phyloP scores from a whole-genome alignment of 2,329 filamentous ascomycete genomes.

The Akanthomyces dipterigenus region DNA sequence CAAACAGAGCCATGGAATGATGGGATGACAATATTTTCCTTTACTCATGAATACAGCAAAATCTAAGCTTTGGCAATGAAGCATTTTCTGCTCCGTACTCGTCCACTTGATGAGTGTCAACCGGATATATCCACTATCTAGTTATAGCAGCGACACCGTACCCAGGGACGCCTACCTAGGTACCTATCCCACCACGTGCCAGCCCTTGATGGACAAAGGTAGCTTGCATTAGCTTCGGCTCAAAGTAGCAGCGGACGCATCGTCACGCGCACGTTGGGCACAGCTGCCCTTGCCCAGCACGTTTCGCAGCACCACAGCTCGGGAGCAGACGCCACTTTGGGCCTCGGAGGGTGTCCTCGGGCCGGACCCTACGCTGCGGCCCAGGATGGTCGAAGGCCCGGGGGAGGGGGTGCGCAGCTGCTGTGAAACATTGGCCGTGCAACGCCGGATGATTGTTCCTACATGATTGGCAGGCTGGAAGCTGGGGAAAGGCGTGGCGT shows the following conservation, averaged over 20 bases:
- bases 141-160: background rate
- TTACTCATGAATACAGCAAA: background rate
- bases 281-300: background rate
- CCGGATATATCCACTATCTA: too few relatives aligned
- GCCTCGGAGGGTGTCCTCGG: background rate
- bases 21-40: slow-evolving; percentile 2
- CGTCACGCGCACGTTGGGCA: background rate
- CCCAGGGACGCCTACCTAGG: background rate
- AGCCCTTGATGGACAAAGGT: too few relatives aligned
- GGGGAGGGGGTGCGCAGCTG: too few relatives aligned
- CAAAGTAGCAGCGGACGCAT: background rate
- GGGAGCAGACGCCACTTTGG: background rate
- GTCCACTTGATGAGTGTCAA: too few relatives aligned
- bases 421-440: too few relatives aligned
- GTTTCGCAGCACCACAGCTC: background rate
- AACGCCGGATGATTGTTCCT: too few relatives aligned
- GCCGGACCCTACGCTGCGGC: background rate
- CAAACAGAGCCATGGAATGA: background rate
- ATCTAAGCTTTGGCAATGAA: background rate
- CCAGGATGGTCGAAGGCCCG: background rate
- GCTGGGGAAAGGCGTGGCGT: background rate
- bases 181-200: background rate
- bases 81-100: too few relatives aligned
- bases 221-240: background rate
- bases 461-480: background rate